Conservation (phyloP, 164 flowering plant species). For the Kingdonia uniflora region DNA sequence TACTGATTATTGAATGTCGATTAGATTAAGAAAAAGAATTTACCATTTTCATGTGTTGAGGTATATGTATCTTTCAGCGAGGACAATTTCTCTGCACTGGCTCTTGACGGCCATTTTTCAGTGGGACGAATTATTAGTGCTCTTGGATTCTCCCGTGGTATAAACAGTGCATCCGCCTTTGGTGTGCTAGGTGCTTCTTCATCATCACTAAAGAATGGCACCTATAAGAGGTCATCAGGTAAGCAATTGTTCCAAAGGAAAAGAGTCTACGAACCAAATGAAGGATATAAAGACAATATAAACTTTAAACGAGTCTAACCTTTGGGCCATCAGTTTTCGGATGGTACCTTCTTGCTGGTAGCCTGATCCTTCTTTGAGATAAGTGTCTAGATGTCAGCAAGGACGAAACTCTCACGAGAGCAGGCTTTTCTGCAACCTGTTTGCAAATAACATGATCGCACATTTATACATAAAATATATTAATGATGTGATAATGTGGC, state of each 20-base stretch:
- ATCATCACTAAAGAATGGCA: conserved; percentile 81
- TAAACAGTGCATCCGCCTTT: conserved; percentile 89
- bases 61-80: conserved; percentile 27
- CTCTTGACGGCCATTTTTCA: conserved; percentile 52
- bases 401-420: conserved; percentile 73
- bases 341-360: conserved; percentile 83
- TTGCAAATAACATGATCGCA: background rate
- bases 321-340: conserved; percentile 64
- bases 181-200: conserved; percentile 83
- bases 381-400: conserved; percentile 77
- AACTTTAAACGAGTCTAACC: conserved; percentile 30
- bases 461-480: background rate
- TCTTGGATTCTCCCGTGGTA: conserved; percentile 96
- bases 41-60: conserved; percentile 56
- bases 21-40: background rate
- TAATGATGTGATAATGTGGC: no score
- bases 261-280: background rate
- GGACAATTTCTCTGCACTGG: conserved; percentile 36
- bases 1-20: no score
- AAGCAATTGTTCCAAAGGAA: background rate
- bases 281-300: no score
- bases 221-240: conserved; percentile 31
- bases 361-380: conserved; percentile 68
- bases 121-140: conserved; percentile 71
- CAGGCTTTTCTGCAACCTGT: conserved; percentile 81